These are phyloP conservation scores for Achaetomium macrosporum DNA, from an alignment of 2,329 filamentous ascomycete genomes.

Conservation along the genomic window DNA sequence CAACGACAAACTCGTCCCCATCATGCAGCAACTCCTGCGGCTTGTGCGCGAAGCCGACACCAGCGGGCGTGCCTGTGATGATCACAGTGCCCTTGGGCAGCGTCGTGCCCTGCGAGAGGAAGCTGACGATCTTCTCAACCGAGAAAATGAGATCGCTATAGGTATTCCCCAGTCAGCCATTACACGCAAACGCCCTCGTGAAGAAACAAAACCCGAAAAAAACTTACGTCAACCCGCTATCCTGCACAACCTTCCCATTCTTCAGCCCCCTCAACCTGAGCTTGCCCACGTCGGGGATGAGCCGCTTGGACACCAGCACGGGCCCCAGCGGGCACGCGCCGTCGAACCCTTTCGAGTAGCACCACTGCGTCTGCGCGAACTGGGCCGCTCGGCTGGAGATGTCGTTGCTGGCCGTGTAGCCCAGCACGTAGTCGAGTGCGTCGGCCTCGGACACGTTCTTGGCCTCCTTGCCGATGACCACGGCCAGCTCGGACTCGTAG, in stretches of 20 bases:
- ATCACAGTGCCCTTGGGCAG: constrained; percentile 37
- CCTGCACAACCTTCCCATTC: constrained; percentile 48
- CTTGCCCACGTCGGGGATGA: constrained; percentile 37
- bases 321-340: constrained; percentile 50
- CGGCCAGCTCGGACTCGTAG: constrained; percentile 54
- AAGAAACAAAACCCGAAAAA: background rate
- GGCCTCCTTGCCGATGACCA: constrained; percentile 46
- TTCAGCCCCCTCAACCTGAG: constrained; percentile 40
- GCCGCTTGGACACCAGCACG: constrained; percentile 40
- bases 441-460: constrained; percentile 52
- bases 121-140: constrained; percentile 40
- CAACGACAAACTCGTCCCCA: constrained; percentile 39
- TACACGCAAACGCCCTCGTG: background rate
- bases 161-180: background rate
- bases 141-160: constrained; percentile 49
- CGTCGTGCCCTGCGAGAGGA: constrained; percentile 39
- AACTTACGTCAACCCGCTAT: constrained; percentile 27
- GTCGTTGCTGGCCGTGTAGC: constrained; percentile 54
- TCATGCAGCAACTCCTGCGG: constrained; percentile 34
- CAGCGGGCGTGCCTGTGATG: constrained; percentile 39
- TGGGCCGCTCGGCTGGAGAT: constrained; percentile 55
- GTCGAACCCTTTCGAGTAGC: constrained; percentile 55
- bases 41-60: constrained; percentile 35
- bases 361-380: constrained; percentile 49
- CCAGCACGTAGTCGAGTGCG: constrained; percentile 54